Evolutionary conservation across 1,284 basidiomycete species (phyloP).

Genomic region (Sphagnurus paluster): DNA sequence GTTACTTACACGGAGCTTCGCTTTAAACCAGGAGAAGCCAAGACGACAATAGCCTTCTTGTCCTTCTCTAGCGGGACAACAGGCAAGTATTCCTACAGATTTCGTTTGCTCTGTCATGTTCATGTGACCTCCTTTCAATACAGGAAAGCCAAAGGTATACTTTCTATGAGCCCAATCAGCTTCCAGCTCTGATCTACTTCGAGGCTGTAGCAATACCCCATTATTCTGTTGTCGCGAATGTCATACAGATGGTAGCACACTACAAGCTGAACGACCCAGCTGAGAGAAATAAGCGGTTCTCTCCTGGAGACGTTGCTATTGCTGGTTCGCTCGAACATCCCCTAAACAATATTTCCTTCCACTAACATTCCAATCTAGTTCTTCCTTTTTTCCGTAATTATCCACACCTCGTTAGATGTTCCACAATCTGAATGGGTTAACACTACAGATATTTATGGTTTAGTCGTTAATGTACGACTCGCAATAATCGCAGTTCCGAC

Average conservation of each 20-base stretch:
- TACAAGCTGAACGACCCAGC: conserved; percentile 44
- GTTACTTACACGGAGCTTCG: conserved; percentile 47
- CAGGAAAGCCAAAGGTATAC: conserved; percentile 72
- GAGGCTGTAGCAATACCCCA: conserved; percentile 75
- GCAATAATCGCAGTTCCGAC: background rate
- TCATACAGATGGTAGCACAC: conserved; percentile 60
- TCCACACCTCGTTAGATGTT: conserved; percentile 2
- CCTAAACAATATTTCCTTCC: background rate
- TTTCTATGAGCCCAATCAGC: background rate
- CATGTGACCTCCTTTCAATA: background rate
- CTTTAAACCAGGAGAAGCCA: conserved; percentile 63
- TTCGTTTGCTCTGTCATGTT: background rate
- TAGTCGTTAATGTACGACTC: conserved; percentile 41
- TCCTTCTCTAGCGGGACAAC: conserved; percentile 85
- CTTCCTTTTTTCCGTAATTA: conserved; percentile 49
- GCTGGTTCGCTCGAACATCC: conserved; percentile 48
- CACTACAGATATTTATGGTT: conserved; percentile 45
- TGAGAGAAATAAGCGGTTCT: conserved; percentile 29
- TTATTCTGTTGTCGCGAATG: conserved; percentile 64
- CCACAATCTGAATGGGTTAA: conserved; percentile 4
- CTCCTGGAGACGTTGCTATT: conserved; percentile 49
- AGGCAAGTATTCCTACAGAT: conserved; percentile 28
- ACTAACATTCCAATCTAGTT: conserved; percentile 27
- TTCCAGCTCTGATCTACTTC: background rate
- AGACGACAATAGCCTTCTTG: conserved; percentile 70